Percentiles rank a stretch among this genome's conserved stretches.
Evolutionary conservation across 1,139 yeast species (phyloP).

Genomic region (Geotrichum macrosporum): DNA sequence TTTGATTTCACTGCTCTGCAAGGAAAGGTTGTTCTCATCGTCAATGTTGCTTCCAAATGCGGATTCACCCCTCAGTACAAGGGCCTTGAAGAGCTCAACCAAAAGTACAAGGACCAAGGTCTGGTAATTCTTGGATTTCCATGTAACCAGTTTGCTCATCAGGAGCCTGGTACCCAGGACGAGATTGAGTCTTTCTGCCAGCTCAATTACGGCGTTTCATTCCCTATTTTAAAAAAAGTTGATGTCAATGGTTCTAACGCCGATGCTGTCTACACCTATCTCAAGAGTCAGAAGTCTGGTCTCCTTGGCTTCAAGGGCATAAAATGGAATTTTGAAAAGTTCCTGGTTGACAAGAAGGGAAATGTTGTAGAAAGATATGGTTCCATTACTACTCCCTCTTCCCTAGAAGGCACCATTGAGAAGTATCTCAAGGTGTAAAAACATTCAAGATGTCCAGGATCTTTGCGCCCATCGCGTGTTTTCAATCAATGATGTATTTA

Average conservation of each 20-base stretch:
- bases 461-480: too few relatives aligned
- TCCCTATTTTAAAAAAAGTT: slow-evolving; percentile 81
- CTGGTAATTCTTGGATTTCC: slow-evolving; percentile 88
- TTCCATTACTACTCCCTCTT: slow-evolving; percentile 63
- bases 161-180: slow-evolving; percentile 73
- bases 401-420: slow-evolving; percentile 49
- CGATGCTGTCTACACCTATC: slow-evolving; percentile 73
- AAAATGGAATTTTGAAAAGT: slow-evolving; percentile 96
- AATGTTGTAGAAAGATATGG: slow-evolving; percentile 66
- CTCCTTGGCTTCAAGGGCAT: slow-evolving; percentile 72
- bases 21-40: slow-evolving; percentile 87
- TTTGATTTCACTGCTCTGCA: slow-evolving; percentile 65
- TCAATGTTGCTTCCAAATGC: slow-evolving; percentile 86
- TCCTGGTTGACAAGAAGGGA: slow-evolving; percentile 68
- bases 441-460: too few relatives aligned
- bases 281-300: slow-evolving; percentile 64
- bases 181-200: slow-evolving; percentile 64
- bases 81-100: slow-evolving; percentile 77
- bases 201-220: slow-evolving; percentile 70
- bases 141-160: slow-evolving; percentile 82
- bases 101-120: slow-evolving; percentile 71
- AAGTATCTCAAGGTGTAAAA: slow-evolving; percentile 40
- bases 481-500: too few relatives aligned
- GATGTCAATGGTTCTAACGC: slow-evolving; percentile 83
- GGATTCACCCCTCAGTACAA: slow-evolving; percentile 59